Evolutionary conservation across 352 stramenopile genomes (phyloP).

Genomic region (Blastocystis sp.): DNA sequence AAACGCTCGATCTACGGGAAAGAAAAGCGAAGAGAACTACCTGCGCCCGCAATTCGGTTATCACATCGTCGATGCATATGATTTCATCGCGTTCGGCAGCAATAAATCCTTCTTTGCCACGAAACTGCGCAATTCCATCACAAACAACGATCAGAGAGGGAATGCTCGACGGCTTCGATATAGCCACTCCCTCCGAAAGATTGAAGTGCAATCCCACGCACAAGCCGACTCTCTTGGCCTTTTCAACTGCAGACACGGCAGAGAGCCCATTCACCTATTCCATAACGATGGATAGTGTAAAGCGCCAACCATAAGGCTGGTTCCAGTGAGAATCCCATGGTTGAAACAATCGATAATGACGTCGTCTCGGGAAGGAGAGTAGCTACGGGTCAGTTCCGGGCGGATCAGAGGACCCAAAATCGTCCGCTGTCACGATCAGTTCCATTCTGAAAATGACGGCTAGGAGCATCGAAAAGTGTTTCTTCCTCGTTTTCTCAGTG

Average conservation of each 20-base stretch:
- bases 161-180: conserved; percentile 6
- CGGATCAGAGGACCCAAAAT: conserved; percentile 35
- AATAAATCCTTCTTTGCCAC: conserved; percentile 67
- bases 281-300: not conserved
- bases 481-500: not conserved
- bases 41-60: conserved; percentile 32
- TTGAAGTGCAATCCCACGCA: conserved; percentile 64
- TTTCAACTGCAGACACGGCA: conserved; percentile 32
- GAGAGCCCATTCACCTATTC: conserved; percentile 64
- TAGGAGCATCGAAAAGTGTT: not conserved
- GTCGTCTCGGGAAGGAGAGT: conserved; percentile 56
- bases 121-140: conserved; percentile 36
- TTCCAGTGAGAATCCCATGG: conserved; percentile 58
- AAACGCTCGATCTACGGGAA: conserved; percentile 41
- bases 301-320: conserved; percentile 40
- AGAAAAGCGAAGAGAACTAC: conserved; percentile 15
- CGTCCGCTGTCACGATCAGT: conserved; percentile 58
- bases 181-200: conserved; percentile 56
- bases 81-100: not conserved
- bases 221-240: conserved; percentile 49
- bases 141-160: conserved; percentile 5
- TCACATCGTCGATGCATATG: conserved; percentile 21
- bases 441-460: conserved; percentile 16
- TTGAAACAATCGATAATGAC: conserved; percentile 58
- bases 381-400: conserved; percentile 30